Base-by-base conservation (phyloP, 129 eudicot genomes). In the Tanacetum coccineum region DNA sequence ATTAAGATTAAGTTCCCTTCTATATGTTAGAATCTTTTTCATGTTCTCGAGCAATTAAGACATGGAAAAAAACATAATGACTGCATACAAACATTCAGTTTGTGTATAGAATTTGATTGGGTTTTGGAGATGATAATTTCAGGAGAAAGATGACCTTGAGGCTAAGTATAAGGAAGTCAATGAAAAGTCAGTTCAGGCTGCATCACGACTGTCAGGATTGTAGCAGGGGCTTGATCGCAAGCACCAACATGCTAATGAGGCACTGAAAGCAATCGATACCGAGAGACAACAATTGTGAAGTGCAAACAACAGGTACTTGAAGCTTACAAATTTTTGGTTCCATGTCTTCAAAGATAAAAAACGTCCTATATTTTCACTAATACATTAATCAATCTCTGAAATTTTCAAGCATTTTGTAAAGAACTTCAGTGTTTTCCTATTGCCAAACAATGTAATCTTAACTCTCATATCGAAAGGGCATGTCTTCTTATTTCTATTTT, bases 81-180 rank as follows among this genome's bases (percentile, higher is more conserved):
- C 25, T 22, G 19, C 20, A 32, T 52, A 19, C 17, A 57, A 25
- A 22, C 49, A 25, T 65, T 59, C 53, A 64, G 67, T 56, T 60
- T 60, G 45, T 67, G 66, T 70, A n/a, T 64, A 71, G 51, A 68
- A 17, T 79, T 80, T 59, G 57, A 32, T 62, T 73, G 76, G n/a
- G 68, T 51, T 71, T 49, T 61, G 79, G 75, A 80, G 71, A 70
- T 70, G 67, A 55, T 61, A 30, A 17, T 67, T 78, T 13, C 88
- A 92, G 98, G 98, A 93, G 83, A 93, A 93, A 78, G 96, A 93
- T 68, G 98, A 93, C 72, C 66, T 93, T 61, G 96, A 93, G 75
- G 86, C 85, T 57, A 89, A 86, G 79, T 84, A 82, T 63, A 81
- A 75, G 63, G 98, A 93, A 63, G 91, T 84, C 70, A 93, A 77